Evolutionary conservation across 2,329 filamentous ascomycete genomes (phyloP).

Genomic region (Neonectria hederae): DNA sequence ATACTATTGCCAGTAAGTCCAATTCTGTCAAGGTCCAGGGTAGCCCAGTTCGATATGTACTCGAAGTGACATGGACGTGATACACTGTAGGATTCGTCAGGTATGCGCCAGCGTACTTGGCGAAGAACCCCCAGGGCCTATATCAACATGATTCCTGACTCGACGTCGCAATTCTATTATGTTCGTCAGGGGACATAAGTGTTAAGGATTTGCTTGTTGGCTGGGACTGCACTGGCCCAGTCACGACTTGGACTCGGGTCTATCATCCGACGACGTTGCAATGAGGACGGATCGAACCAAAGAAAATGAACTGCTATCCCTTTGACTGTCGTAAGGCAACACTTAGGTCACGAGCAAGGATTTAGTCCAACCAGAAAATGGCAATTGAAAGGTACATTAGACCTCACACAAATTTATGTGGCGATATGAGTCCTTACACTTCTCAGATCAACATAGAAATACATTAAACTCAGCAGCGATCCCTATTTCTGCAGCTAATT

Average conservation of each 20-base stretch:
- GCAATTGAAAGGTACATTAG: too few species aligned
- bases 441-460: too few species aligned
- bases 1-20: background rate
- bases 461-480: too few species aligned
- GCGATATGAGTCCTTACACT: too few species aligned
- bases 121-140: background rate
- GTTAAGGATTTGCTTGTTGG: background rate
- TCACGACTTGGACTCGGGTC: background rate
- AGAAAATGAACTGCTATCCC: background rate
- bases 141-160: slow-evolving; percentile 12
- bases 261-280: background rate
- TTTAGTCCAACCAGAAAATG: too few species aligned
- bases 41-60: background rate
- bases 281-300: background rate
- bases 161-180: background rate
- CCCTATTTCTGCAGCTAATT: too few species aligned
- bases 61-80: background rate
- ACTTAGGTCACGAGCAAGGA: too few species aligned
- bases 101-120: background rate
- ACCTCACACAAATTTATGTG: too few species aligned
- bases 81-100: background rate
- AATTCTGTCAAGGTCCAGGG: background rate
- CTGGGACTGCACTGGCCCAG: background rate
- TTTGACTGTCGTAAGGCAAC: too few species aligned
- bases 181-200: background rate